These are phyloP conservation scores for Lotmaria passim DNA, from an alignment of 208 protist genomes.

Conservation along the genomic window DNA sequence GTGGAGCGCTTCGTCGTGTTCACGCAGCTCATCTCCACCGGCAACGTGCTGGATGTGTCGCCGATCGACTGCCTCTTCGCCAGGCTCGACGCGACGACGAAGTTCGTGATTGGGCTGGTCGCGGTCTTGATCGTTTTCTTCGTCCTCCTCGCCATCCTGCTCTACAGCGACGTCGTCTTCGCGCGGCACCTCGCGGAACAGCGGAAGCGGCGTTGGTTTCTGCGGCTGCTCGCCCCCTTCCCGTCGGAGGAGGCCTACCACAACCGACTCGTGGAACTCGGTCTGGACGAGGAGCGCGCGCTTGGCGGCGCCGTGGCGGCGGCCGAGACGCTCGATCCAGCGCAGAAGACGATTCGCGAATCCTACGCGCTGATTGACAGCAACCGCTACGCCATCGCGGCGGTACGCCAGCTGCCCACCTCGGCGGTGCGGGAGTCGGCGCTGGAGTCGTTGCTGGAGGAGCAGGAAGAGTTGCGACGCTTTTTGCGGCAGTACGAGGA, in stretches of 20 bases:
- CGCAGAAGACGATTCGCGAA: constrained; percentile 38
- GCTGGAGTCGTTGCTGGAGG: constrained; percentile 35
- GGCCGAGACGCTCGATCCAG: constrained; percentile 31
- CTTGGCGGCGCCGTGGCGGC: constrained; percentile 10
- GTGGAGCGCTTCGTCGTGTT: constrained; percentile 34
- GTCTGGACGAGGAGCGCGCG: constrained; percentile 43
- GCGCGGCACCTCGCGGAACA: constrained; percentile 21
- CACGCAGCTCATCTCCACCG: constrained; percentile 20
- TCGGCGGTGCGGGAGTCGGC: constrained; percentile 40
- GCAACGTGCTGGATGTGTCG: constrained; percentile 29
- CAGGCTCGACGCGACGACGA: constrained; percentile 6
- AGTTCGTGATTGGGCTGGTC: constrained; percentile 30
- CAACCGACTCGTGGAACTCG: constrained; percentile 35
- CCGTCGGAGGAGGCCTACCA: constrained; percentile 43
- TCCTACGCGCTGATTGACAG: constrained; percentile 54
- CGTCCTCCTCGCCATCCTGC: constrained; percentile 24
- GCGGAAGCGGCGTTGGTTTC: constrained; percentile 32
- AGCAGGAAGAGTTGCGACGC: constrained; percentile 40
- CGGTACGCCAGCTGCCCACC: constrained; percentile 41
- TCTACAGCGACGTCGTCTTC: constrained; percentile 34
- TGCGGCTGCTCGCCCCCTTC: constrained; percentile 39
- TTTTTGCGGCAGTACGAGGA: constrained; percentile 44
- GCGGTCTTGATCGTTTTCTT: constrained; percentile 13
- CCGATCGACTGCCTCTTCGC: constrained; percentile 29
- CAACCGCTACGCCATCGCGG: constrained; percentile 39